These are phyloP conservation scores for Fomitopsis schrenkii DNA, from an alignment of 1,284 basidiomycete species.

Conservation along the genomic window DNA sequence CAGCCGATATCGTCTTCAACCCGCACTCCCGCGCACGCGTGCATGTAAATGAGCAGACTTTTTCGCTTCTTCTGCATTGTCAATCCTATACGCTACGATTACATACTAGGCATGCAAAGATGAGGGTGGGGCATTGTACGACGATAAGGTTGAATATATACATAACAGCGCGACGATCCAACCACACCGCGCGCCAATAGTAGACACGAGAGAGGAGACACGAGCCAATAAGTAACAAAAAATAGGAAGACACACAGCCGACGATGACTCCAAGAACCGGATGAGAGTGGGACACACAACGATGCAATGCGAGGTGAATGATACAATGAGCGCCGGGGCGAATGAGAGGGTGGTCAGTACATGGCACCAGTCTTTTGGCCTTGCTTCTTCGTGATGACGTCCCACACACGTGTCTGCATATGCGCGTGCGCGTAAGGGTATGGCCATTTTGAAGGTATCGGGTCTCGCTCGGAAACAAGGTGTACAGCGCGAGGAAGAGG, in stretches of 20 bases:
- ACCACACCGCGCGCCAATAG: conserved; percentile 8
- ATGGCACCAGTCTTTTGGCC: conserved; percentile 4
- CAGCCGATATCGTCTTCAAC: not conserved
- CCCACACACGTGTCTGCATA: not conserved
- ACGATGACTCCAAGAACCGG: conserved; percentile 22
- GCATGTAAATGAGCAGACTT: not conserved
- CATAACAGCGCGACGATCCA: conserved; percentile 16
- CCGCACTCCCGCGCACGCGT: not conserved
- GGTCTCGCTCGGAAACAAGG: not conserved
- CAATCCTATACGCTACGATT: conserved; percentile 26
- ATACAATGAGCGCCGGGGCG: conserved; percentile 16
- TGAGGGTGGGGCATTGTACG: conserved; percentile 14
- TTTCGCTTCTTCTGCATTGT: conserved; percentile 21
- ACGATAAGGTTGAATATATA: conserved; percentile 21
- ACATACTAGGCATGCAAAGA: conserved; percentile 20
- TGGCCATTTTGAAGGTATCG: conserved; percentile 6
- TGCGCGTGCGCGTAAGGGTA: conserved; percentile 3
- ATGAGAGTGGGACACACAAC: conserved; percentile 8
- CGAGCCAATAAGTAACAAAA: conserved; percentile 26
- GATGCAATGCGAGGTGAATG: conserved; percentile 15
- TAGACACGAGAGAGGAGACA: conserved; percentile 1
- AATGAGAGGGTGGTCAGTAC: conserved; percentile 2
- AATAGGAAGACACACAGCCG: conserved; percentile 12
- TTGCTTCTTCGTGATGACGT: conserved; percentile 7
- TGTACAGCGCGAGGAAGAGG: not conserved